Base-by-base conservation (phyloP, 2,329 filamentous ascomycete genomes). In the Venturia asperata region DNA sequence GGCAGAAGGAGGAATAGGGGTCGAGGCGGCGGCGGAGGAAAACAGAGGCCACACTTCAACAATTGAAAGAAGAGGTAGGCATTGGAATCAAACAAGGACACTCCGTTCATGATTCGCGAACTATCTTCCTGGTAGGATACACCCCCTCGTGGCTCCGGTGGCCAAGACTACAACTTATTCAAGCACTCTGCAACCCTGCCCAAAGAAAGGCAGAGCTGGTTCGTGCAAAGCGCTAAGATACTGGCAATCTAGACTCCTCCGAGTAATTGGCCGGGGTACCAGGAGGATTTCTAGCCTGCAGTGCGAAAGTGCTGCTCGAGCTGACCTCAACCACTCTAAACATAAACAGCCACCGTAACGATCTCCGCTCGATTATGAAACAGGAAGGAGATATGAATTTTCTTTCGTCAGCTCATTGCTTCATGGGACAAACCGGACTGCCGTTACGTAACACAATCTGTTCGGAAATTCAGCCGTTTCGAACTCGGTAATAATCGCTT, bases 1-100 rank as follows among this genome's bases (percentile, higher is more conserved):
- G 41, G 41, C 21, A 47, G 52, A 24, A 64, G 63, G 42, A 64
- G 63, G 63, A 52, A 42, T 47, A 58, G 63, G 60, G 60, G 60
- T 17, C 30, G 63, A 34, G 63, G 63, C 19, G 52, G 52, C 52
- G 52, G 52, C 6, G 52, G 52, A 9, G 52, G 52, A 19, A 58
- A 58, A 21, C 52, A 58, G 19, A 15, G 52, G 19, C 52, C 52
- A 11, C 52, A 58, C 27, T 58, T 58, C 52, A 34, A 37, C 27
- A 58, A 21, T 15, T 34, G 30, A 58, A 17, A 15, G 27, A 27
- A 11, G 2, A 5, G 47, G 27, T 7, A 52, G 10, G 5, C 13
- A 11, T 9, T 17, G 47, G 11, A 9, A 37, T 7, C 5, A n/a
- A n/a, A n/a, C 47, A 15, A 21, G 7, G 13, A 27, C 13, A 52